These are phyloP conservation scores for Lindgomyces ingoldianus DNA, from an alignment of 495 filamentous ascomycete genomes.

Conservation along the genomic window DNA sequence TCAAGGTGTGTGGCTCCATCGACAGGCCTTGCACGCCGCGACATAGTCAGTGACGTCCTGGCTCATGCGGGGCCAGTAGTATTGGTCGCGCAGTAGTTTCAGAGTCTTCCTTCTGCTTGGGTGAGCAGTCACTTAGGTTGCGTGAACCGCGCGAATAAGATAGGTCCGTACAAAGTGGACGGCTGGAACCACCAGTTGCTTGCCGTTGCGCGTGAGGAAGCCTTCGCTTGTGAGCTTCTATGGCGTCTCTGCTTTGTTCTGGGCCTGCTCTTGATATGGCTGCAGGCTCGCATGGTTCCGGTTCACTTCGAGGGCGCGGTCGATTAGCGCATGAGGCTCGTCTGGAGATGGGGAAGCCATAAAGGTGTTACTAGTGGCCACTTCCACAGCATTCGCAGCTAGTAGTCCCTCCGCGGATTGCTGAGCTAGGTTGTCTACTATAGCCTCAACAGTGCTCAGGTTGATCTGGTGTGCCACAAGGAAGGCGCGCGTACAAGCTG, in stretches of 20 bases:
- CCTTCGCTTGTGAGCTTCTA: conserved; percentile 4
- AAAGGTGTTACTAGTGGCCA: neutral
- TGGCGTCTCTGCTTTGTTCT: conserved; percentile 10
- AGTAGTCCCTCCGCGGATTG: neutral
- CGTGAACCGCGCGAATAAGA: neutral
- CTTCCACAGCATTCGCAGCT: too few species aligned
- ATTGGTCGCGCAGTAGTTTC: conserved; percentile 3
- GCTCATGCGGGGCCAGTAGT: conserved; percentile 20
- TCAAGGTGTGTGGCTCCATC: conserved; percentile 17
- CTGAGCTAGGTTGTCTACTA: neutral
- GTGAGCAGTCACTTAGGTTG: conserved; percentile 5
- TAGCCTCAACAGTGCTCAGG: too few species aligned
- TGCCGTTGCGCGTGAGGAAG: neutral
- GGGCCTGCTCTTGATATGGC: neutral
- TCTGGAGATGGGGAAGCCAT: neutral
- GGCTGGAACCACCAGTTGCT: conserved; percentile 3
- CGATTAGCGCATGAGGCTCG: neutral
- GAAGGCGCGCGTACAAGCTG: neutral
- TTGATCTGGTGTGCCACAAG: neutral
- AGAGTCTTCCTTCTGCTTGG: neutral
- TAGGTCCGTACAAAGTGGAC: neutral
- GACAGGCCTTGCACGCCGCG: conserved; percentile 22
- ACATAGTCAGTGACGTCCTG: conserved; percentile 19
- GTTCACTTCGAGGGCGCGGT: neutral
- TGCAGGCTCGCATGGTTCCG: neutral